These are phyloP conservation scores for Kondoa subrosea DNA, from an alignment of 768 basidiomycete genomes.

Conservation along the genomic window DNA sequence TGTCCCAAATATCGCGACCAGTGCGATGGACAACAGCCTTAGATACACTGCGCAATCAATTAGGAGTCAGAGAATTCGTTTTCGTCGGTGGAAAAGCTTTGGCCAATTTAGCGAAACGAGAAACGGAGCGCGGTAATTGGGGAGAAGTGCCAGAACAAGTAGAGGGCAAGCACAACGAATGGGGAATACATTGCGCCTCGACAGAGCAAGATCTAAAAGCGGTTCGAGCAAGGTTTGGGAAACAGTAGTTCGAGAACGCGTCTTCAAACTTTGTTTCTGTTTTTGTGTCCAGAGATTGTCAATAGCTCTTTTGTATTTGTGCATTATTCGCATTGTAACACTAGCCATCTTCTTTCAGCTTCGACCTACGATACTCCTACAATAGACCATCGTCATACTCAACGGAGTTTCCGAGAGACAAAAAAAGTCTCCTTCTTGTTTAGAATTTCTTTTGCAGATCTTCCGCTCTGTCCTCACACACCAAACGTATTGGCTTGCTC, in stretches of 20 bases:
- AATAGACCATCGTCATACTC: background rate
- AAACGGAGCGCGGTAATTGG: slow-evolving; percentile 15
- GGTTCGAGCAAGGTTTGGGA: slow-evolving; percentile 2
- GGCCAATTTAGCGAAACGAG: slow-evolving; percentile 25
- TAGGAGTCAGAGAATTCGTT: slow-evolving; percentile 15
- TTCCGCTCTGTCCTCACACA: no score
- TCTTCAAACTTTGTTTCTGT: no score
- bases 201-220: background rate
- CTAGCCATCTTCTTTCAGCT: background rate
- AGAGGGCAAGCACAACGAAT: background rate
- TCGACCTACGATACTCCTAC: no score
- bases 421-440: no score
- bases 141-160: slow-evolving; percentile 3
- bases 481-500: no score
- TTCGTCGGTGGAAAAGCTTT: slow-evolving; percentile 28
- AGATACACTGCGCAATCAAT: slow-evolving; percentile 14
- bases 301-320: background rate
- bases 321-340: background rate
- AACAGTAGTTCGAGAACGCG: background rate
- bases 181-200: background rate
- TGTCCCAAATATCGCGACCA: slow-evolving; percentile 26
- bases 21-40: slow-evolving; percentile 26
- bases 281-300: no score
- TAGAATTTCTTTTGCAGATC: no score
- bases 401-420: no score